phyloP scores from a whole-genome alignment of 768 basidiomycete species.

The Lentinula aciculospora region DNA sequence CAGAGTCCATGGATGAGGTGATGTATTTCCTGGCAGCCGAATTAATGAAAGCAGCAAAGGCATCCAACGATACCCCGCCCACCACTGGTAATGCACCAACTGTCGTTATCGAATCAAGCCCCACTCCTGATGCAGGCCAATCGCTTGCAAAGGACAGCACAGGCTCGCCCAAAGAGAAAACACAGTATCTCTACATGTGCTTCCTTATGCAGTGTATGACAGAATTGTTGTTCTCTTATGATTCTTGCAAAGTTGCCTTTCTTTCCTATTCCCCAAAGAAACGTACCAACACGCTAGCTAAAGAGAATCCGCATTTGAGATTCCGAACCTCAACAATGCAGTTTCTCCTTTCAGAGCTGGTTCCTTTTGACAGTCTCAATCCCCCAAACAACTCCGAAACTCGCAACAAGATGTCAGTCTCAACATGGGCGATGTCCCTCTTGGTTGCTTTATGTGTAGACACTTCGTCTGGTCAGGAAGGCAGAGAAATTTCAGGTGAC shows the following conservation, averaged over 20 bases:
- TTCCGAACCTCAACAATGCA: constrained; percentile 63
- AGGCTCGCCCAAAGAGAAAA: constrained; percentile 20
- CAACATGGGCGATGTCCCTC: constrained; percentile 86
- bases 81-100: background rate
- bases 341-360: constrained; percentile 78
- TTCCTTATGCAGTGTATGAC: constrained; percentile 91
- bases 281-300: constrained; percentile 52
- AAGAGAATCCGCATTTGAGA: constrained; percentile 50
- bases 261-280: constrained; percentile 73
- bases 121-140: constrained; percentile 8
- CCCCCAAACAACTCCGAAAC: constrained; percentile 51
- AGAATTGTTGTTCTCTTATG: constrained; percentile 91
- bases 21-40: constrained; percentile 72
- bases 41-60: constrained; percentile 56
- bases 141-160: constrained; percentile 10
- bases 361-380: constrained; percentile 71
- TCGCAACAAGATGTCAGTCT: constrained; percentile 55
- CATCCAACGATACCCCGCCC: constrained; percentile 26
- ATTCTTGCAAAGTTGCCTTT: constrained; percentile 85
- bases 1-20: constrained; percentile 49
- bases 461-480: constrained; percentile 53
- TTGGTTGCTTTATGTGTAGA: constrained; percentile 94
- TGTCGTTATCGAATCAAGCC: background rate
- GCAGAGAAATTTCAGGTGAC: constrained; percentile 74
- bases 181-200: constrained; percentile 54